A percentile compares a stretch with the other conserved stretches of the same genome.
These are phyloP conservation scores for Mycena filopes DNA, from an alignment of 768 basidiomycete genomes.

Conservation along the genomic window DNA sequence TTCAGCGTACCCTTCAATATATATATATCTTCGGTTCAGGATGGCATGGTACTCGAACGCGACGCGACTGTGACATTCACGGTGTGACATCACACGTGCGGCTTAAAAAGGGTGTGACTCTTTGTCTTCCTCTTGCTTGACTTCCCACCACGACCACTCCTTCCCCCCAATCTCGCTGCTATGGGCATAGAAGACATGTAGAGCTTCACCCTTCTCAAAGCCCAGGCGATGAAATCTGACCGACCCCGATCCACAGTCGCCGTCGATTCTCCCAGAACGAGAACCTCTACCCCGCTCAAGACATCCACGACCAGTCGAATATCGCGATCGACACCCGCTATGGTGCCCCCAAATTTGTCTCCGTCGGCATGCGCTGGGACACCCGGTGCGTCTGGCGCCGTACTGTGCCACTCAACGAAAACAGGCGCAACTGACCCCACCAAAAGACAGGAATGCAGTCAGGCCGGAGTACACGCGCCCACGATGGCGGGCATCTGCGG, in stretches of 20 bases:
- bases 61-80: too few species aligned
- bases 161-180: too few species aligned
- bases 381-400: slow-evolving; percentile 14
- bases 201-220: too few species aligned
- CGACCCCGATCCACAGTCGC: neutral
- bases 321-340: slow-evolving; percentile 2
- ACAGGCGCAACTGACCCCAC: neutral
- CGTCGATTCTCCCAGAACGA: slow-evolving; percentile 9
- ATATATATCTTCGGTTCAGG: too few species aligned
- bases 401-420: neutral
- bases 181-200: too few species aligned
- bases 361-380: slow-evolving; percentile 7
- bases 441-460: slow-evolving; percentile 13
- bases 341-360: neutral
- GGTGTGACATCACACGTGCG: too few species aligned
- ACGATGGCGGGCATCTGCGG: slow-evolving; percentile 11
- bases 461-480: slow-evolving; percentile 11
- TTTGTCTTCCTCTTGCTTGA: too few species aligned
- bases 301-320: neutral
- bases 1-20: too few species aligned
- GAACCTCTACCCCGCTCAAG: neutral
- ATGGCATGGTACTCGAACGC: too few species aligned
- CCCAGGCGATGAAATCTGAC: too few species aligned
- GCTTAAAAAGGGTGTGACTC: too few species aligned
- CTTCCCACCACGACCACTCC: too few species aligned